Evolutionary conservation across 1,284 basidiomycete genomes (phyloP), one percentile per base, ranked within the genome.

Genomic region (Trichosporon sp.): DNA sequence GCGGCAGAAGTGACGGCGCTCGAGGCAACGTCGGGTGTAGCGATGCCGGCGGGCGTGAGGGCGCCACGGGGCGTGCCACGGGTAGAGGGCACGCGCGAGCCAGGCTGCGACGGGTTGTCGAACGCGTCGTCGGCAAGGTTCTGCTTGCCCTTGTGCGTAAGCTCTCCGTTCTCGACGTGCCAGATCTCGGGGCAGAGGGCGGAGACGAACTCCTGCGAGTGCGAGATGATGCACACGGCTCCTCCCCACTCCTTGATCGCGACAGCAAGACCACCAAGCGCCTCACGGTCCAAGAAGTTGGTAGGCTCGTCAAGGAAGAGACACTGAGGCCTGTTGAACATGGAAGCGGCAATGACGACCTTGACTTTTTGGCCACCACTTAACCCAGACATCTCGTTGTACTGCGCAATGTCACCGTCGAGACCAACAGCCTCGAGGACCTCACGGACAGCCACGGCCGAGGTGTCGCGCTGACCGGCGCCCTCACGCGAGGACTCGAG

Each of bases 331-430:
- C 80, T 94, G 84, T 95, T 95, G 93, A 95, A 97, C 73, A 98
- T 87, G 81, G 94, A 94, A 46, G 94, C 94, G 8, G 91, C 94
- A 78, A 97, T 94, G 77, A 96, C 94, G 64, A 97, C 89, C 86
- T 98, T 98, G 85, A 98, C 97, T 86, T 98, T 98, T 83, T 98
- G 96, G 71, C 95, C 93, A 83, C 93, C 94, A 26, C 92, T 94
- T 68, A 95, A 85, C 46, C 94, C 95, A 66, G 90, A 89, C 80
- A 97, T 94, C 85, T 97, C 95, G 82, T 97, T 96, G 85, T 97
- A 97, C 84, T 96, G 94, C 4, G 95, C 95, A 76, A 96, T 97
- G 85, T 97, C 93, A 64, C 95, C 96, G 85, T 98, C 94, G 66
- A 99, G 87, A 67, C 96, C 96, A 72, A 99, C 94, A 76, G 96